These are phyloP conservation scores for Globisporangium canariense DNA, from an alignment of 352 stramenopile species.

Conservation along the genomic window DNA sequence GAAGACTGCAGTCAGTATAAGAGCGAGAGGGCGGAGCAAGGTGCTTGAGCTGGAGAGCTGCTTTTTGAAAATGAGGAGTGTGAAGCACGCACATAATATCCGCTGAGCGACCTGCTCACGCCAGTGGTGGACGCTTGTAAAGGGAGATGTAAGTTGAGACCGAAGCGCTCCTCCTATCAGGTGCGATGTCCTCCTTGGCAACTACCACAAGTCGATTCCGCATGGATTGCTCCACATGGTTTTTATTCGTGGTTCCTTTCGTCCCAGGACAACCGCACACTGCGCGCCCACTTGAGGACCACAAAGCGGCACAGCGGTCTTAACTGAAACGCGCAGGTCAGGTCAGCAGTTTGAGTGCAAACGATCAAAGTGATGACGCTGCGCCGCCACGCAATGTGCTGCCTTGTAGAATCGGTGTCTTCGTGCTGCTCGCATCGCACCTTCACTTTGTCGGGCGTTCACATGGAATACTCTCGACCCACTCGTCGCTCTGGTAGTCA, in stretches of 20 bases:
- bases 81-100: neutral
- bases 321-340: too few relatives aligned
- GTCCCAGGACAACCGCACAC: too few relatives aligned
- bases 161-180: neutral
- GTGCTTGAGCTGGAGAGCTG: neutral
- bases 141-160: neutral
- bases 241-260: too few relatives aligned
- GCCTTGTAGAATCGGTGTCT: neutral
- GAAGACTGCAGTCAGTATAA: neutral
- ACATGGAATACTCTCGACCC: neutral
- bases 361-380: too few relatives aligned
- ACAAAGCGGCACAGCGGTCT: too few relatives aligned
- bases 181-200: too few relatives aligned
- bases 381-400: too few relatives aligned
- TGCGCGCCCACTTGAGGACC: too few relatives aligned
- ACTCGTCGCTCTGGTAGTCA: neutral
- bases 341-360: too few relatives aligned
- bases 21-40: neutral
- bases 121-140: neutral
- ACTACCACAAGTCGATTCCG: too few relatives aligned
- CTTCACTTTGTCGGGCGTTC: neutral
- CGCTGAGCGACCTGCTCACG: too few relatives aligned
- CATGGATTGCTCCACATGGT: too few relatives aligned
- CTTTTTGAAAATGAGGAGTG: slow-evolving; percentile 4
- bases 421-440: neutral